Base-by-base conservation (phyloP, 2,329 filamentous ascomycete genomes). In the Claviceps purpurea region DNA sequence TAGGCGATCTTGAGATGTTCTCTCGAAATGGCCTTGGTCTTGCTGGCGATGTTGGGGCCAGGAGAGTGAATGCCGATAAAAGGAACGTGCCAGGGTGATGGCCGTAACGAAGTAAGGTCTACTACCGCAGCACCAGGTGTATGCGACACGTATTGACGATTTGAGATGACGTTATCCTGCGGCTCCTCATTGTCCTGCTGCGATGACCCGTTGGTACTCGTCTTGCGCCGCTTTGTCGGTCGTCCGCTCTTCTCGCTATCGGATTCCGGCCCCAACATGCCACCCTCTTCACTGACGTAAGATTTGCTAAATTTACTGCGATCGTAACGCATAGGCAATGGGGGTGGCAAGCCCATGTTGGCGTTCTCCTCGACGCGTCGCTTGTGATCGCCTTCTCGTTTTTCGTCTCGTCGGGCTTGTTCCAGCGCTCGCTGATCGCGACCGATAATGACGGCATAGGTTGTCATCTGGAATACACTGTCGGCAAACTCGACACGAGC, bases 401-500 rank as follows among this genome's bases (percentile, higher is more conserved):
- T 73, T 61, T 77, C 73, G 54, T 79, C 73, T 52, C 70, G 69
- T 45, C 73, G 71, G 22, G 78, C 79, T 58, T 78, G 73, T 51
- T 74, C 68, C 57, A 80, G 67, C 10, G 81, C 81, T 50, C 73
- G 69, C 60, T 82, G 74, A 65, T 89, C 85, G 55, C 86, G 82
- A 51, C 85, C 85, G 30, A 90, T 79, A 52, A 86, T 78, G 58
- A 89, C 77, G 50, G 79, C 75, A 59, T 83, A 84, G 1, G 84
- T 88, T 50, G 82, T 87, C 81, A 90, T 85, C 66, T 87, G 85
- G 64, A 87, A 89, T 52, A 82, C 77, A 62, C 85, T 84, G 70
- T 90, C 86, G 58, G 78, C 75, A 62, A 90, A 89, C 60, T 82
- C 78, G 55, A 90, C 71, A 50, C 73, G 71, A 44, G 77, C 77